phyloP scores from a whole-genome alignment of 495 filamentous ascomycete genomes.

The Cladorrhinum samala region DNA sequence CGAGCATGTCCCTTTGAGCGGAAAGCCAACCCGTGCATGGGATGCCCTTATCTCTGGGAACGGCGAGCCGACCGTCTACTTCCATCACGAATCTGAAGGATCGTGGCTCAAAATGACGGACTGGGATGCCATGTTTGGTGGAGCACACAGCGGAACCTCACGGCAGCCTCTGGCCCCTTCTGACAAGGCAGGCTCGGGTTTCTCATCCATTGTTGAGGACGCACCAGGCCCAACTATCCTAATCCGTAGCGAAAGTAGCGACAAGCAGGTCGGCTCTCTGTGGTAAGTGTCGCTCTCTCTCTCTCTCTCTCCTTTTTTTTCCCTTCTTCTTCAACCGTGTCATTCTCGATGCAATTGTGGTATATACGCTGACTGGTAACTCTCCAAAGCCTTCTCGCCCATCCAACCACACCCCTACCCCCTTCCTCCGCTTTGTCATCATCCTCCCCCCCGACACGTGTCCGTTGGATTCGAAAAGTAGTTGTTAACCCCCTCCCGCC shows the following conservation, averaged over 20 bases:
- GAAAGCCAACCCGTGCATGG: not conserved
- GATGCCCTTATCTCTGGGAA: not conserved
- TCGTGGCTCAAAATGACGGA: not conserved
- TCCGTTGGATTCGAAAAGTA: not conserved
- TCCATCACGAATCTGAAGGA: not conserved
- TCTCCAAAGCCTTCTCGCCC: not conserved
- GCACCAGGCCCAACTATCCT: not conserved
- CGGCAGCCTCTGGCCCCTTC: not conserved
- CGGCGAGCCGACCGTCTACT: not conserved
- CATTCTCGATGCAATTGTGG: no score
- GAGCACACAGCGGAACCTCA: not conserved
- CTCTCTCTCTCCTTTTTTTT: not conserved
- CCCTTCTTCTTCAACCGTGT: no score
- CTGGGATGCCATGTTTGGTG: not conserved
- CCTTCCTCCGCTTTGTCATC: not conserved
- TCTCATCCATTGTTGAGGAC: not conserved
- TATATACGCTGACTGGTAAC: no score
- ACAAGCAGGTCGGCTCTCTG: not conserved
- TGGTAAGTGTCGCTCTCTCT: not conserved
- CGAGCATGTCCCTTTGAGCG: not conserved
- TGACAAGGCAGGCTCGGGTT: not conserved
- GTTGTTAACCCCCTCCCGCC: not conserved
- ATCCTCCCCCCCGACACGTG: not conserved
- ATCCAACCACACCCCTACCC: not conserved
- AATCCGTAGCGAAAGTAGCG: not conserved